phyloP scores from a whole-genome alignment of 1,139 yeast genomes.

The Spathaspora sp. region DNA sequence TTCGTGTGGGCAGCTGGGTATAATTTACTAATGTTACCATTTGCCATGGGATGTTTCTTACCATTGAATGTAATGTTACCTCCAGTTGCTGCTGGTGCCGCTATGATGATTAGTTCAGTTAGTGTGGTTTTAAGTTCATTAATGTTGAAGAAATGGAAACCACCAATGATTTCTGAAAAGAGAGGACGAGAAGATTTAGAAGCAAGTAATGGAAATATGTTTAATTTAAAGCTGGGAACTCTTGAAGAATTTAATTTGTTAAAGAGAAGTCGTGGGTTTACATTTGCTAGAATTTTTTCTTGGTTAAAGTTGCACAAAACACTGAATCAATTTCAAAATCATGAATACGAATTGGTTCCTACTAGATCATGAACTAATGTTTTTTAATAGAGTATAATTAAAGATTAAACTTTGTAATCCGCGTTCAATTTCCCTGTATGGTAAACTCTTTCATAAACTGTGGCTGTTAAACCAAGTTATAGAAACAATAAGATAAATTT shows the following conservation, averaged over 20 bases:
- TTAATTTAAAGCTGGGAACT: slow-evolving; percentile 31
- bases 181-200: slow-evolving; percentile 23
- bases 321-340: neutral
- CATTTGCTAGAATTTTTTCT: slow-evolving; percentile 6
- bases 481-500: neutral
- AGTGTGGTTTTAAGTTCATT: slow-evolving; percentile 86
- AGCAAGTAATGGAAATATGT: slow-evolving; percentile 17
- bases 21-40: slow-evolving; percentile 85
- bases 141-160: slow-evolving; percentile 61
- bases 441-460: no score
- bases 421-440: no score
- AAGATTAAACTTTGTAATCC: no score
- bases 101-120: slow-evolving; percentile 92
- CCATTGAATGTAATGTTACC: slow-evolving; percentile 78
- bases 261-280: slow-evolving; percentile 19
- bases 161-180: slow-evolving; percentile 32
- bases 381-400: no score
- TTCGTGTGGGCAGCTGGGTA: slow-evolving; percentile 85
- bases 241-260: slow-evolving; percentile 29
- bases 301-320: slow-evolving; percentile 2
- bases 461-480: no score
- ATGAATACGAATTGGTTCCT: slow-evolving; percentile 7
- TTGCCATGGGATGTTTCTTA: slow-evolving; percentile 88
- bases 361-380: neutral
- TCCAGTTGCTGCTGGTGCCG: slow-evolving; percentile 89